Conservation (phyloP, 108 stramenopile genomes). For the Conticribra guillardii region DNA sequence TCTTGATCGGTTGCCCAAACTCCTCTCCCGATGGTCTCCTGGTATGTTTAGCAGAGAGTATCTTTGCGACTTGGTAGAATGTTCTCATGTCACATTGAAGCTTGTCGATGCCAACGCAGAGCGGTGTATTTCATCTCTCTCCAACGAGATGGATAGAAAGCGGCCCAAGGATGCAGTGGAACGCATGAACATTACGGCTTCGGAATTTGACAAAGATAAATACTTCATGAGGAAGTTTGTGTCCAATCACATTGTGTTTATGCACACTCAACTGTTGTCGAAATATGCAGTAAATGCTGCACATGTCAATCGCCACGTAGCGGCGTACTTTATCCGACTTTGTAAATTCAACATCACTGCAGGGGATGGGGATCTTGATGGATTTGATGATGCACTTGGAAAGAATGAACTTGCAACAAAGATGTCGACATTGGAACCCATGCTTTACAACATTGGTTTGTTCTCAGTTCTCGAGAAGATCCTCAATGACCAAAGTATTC, state of each 20-base stretch:
- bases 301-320: conserved; percentile 80
- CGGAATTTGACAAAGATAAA: conserved; percentile 71
- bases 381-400: conserved; percentile 38
- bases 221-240: conserved; percentile 80
- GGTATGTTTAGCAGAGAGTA: conserved; percentile 80
- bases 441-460: conserved; percentile 84
- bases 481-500: conserved; percentile 70
- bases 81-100: conserved; percentile 75
- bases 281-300: conserved; percentile 79
- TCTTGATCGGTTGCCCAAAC: conserved; percentile 72
- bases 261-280: conserved; percentile 81
- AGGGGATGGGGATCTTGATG: conserved; percentile 46
- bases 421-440: conserved; percentile 77
- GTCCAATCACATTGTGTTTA: conserved; percentile 74
- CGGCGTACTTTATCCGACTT: conserved; percentile 76
- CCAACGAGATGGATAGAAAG: conserved; percentile 36
- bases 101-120: conserved; percentile 67
- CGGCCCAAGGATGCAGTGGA: conserved; percentile 55
- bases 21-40: conserved; percentile 74
- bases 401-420: conserved; percentile 54
- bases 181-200: conserved; percentile 69
- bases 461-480: conserved; percentile 68
- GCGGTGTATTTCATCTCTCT: conserved; percentile 27
- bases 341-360: conserved; percentile 60
- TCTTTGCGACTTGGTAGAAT: conserved; percentile 82